Evolutionary conservation across 1,139 yeast species (phyloP), one percentile per base, ranked within the genome.

Genomic region (Suhomyces ambrosiae): DNA sequence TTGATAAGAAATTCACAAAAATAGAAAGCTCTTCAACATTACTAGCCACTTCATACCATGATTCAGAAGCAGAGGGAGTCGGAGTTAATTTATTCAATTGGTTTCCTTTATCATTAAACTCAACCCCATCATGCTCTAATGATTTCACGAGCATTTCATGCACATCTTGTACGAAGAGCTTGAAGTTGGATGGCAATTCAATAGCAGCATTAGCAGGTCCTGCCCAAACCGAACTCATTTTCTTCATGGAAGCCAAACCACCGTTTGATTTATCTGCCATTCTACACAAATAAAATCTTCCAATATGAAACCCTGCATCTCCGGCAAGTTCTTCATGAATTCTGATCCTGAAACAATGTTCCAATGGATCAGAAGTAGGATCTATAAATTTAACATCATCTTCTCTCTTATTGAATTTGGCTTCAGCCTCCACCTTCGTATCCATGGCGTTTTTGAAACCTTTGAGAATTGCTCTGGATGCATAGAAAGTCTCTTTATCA

Each of bases 121-220:
- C 74, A 4, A 67, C 50, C 0, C 75, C 76, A 32, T 55, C 63
- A 3, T 40, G 45, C 1, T 48, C 37, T 10, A 70, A 53, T 1
- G 63, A 50, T 5, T 59, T 60, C 2, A 50, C 45, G 17, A 73
- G 50, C 61, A 68, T 60, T 18, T 58, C 53, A 35, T 69, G 62
- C 1, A 71, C 66, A 53, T 75, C 80, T 45, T 74, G 74, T n/a
- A 74, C 79, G 40, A 71, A 74, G n/a, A 75, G 49, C 37, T 71
- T 73, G 54, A 75, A 75, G 11, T 57, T 48, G 1, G 77, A 64
- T 0, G 73, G 67, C 1, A 52, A 49, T 2, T 52, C 47, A 3
- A 49, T 44, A 3, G 28, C 18, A 5, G 54, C 46, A 4, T 42
- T 46, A 10, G 49, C 48, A 5, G 52, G 37, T 16, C 52, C 55